Evolutionary conservation across 305 asterid species (phyloP).

Genomic region (Solanum hybrid): DNA sequence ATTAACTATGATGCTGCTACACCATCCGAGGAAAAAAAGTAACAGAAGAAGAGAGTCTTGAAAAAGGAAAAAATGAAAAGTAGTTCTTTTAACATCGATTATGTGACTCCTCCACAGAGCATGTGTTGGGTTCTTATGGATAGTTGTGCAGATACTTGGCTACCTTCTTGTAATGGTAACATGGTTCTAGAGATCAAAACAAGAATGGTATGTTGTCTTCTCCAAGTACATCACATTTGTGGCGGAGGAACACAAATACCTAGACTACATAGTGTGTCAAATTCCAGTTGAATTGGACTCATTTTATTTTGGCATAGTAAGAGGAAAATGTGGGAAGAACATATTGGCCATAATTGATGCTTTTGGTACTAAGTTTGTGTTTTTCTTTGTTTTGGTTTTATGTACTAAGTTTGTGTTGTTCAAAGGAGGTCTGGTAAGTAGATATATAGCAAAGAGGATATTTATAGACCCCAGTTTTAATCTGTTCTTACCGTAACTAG

Average conservation of each 20-base stretch:
- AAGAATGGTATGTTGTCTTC: neutral
- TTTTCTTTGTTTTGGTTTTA: neutral
- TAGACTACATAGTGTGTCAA: neutral
- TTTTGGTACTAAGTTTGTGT: neutral
- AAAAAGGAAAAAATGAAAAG: neutral
- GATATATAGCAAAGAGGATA: neutral
- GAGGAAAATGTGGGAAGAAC: neutral
- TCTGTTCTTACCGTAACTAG: no score
- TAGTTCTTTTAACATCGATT: no score
- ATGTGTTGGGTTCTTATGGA: neutral
- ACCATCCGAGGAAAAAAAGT: neutral
- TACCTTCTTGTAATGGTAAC: neutral
- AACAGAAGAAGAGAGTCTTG: neutral
- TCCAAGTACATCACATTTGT: neutral
- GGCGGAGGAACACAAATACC: neutral
- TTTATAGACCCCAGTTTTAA: neutral
- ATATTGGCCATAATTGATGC: neutral
- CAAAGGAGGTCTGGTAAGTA: neutral
- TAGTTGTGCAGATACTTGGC: neutral
- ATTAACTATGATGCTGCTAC: neutral
- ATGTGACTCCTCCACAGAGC: no score
- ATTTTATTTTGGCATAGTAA: neutral
- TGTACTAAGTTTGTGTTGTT: neutral
- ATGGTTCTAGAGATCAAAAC: neutral
- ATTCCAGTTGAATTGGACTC: neutral